phyloP scores from a whole-genome alignment of 2,329 filamentous ascomycete species.

The Colletotrichum orchidophilum region DNA sequence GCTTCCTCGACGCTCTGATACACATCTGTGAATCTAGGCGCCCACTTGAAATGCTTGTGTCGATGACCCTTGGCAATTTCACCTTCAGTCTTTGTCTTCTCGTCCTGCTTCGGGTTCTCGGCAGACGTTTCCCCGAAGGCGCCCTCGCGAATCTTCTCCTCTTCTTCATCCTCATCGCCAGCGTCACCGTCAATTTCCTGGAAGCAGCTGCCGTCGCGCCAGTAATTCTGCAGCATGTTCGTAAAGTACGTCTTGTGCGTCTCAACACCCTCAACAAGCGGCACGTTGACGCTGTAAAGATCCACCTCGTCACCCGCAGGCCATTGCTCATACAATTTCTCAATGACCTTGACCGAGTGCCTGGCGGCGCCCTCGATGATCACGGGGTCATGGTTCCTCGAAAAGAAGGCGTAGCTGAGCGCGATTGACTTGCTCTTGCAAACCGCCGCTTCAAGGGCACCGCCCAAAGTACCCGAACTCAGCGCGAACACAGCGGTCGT shows the following conservation, averaged over 20 bases:
- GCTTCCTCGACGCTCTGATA: slow-evolving; percentile 86
- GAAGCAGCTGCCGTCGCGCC: slow-evolving; percentile 87
- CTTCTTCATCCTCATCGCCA: slow-evolving; percentile 74
- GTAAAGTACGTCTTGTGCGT: slow-evolving; percentile 81
- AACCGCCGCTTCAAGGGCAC: slow-evolving; percentile 79
- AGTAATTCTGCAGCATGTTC: slow-evolving; percentile 88
- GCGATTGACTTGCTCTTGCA: slow-evolving; percentile 79
- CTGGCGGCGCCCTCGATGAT: slow-evolving; percentile 82
- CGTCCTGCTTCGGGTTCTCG: slow-evolving; percentile 35
- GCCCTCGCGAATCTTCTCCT: slow-evolving; percentile 76
- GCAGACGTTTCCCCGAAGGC: slow-evolving; percentile 55
- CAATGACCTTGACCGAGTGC: slow-evolving; percentile 80
- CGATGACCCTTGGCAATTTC: slow-evolving; percentile 57
- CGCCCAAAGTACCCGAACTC: slow-evolving; percentile 81
- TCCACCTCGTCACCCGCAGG: slow-evolving; percentile 72
- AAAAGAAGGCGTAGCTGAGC: slow-evolving; percentile 90
- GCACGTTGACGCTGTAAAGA: slow-evolving; percentile 92
- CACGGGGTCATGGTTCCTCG: slow-evolving; percentile 81
- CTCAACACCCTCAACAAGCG: slow-evolving; percentile 80
- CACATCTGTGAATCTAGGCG: slow-evolving; percentile 86
- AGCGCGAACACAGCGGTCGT: slow-evolving; percentile 82
- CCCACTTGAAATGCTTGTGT: slow-evolving; percentile 96
- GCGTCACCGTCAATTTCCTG: slow-evolving; percentile 76
- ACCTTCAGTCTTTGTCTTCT: slow-evolving; percentile 39
- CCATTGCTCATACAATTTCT: slow-evolving; percentile 82